Base-by-base conservation (phyloP, 257 asterid genomes). In the Leptodermis oblonga region DNA sequence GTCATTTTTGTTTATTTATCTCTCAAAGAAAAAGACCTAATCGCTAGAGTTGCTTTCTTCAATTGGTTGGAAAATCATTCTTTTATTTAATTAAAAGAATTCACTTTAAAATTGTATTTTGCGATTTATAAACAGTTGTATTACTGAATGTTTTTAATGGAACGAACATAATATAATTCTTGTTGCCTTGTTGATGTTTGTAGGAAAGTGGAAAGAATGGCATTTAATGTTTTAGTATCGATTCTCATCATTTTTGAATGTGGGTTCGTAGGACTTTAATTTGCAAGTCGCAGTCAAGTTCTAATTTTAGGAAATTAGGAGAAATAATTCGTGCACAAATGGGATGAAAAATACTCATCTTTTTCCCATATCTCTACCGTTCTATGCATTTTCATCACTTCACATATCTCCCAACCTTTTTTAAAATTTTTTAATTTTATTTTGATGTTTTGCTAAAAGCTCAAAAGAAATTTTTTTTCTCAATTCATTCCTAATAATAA, bases 181-280 rank as follows among this genome's bases (percentile, higher is more conserved):
- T n/a, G n/a, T n/a, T n/a, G n/a, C n/a, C n/a, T n/a, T n/a, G 34
- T 15, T 54, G 33, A 34, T 54, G 33, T 4, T 28, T 23, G 2
- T 10, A 17, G 26, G 56, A 65, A 65, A 65, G 70, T 20, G 1
- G 34, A 65, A 46, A 22, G 42, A 28, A 0, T 9, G 26, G 23
- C 28, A 8, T 26, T 43, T 1, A 15, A 66, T n/a, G n/a, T 17
- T 28, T 3, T 46, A 18, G 60, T 7, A 66, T 31, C 31, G n/a
- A n/a, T 58, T 30, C 22, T 13, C 70, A 65, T 65, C 59, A 65
- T 49, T 46, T 12, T 49, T 48, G 62, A 31, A 67, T 20, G 31
- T 67, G 61, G 33, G 48, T 49, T 51, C 31, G 23, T 18, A 59
- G 43, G 42, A 59, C 62, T 36, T 49, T 12, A 37, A 49, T 11